These are phyloP conservation scores for Botryotinia narcissicola DNA, from an alignment of 2,329 filamentous ascomycete genomes.

Conservation along the genomic window DNA sequence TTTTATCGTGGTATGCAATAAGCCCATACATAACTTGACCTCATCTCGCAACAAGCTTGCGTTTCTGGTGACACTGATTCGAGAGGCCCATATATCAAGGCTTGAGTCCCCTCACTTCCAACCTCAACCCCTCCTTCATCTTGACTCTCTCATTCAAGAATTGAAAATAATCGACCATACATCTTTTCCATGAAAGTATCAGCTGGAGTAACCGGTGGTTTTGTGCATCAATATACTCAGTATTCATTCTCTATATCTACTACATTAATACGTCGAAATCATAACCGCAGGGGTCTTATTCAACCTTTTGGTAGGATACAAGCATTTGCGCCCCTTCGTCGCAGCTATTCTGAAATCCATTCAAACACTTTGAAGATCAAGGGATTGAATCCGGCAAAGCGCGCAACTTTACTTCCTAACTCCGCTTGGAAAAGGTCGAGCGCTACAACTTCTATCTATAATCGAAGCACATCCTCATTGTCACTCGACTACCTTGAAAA, in stretches of 20 bases:
- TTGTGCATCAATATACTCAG: constrained; percentile 2
- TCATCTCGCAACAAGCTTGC: neutral
- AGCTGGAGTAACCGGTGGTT: neutral
- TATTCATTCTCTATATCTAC: neutral
- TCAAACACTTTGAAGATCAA: neutral
- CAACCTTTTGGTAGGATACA: neutral
- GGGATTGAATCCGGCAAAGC: constrained; percentile 2
- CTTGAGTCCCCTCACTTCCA: neutral
- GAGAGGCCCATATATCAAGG: neutral
- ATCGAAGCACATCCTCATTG: constrained; percentile 5
- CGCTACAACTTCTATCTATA: neutral
- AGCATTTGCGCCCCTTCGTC: constrained; percentile 13
- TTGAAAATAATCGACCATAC: neutral
- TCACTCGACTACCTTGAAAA: neutral
- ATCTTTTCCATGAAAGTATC: constrained; percentile 15
- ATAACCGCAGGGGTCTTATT: neutral
- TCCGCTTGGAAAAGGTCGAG: constrained; percentile 8
- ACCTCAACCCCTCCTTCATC: neutral
- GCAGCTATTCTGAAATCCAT: constrained; percentile 5
- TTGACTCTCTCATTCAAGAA: neutral
- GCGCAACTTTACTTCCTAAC: constrained; percentile 8
- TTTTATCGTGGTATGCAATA: neutral
- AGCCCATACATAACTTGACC: neutral
- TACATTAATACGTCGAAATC: neutral
- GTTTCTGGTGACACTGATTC: neutral